Percentiles rank a stretch among this genome's conserved stretches.
These are phyloP conservation scores for Penicillium aurantiogriseum DNA, from an alignment of 2,329 filamentous ascomycete species.

Conservation along the genomic window DNA sequence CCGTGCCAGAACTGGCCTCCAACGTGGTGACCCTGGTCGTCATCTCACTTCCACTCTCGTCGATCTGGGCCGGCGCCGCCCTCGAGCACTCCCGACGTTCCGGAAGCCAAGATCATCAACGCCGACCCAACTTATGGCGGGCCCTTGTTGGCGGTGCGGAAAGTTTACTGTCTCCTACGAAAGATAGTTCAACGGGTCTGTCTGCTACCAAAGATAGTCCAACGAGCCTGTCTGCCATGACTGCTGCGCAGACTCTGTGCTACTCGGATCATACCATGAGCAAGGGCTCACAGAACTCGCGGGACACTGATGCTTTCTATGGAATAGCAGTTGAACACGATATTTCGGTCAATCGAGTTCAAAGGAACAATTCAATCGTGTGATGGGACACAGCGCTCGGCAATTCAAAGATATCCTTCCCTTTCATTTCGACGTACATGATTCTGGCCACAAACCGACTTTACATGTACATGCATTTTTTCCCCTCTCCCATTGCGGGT, in stretches of 20 bases:
- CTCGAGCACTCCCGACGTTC: conserved; percentile 24
- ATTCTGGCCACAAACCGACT: background rate
- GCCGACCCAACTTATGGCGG: conserved; percentile 30
- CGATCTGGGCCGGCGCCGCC: conserved; percentile 60
- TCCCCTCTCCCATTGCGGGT: background rate
- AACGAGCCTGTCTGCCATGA: conserved; percentile 13
- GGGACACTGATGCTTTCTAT: conserved; percentile 18
- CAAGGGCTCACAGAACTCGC: conserved; percentile 13
- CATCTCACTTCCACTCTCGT: conserved; percentile 64
- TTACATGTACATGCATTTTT: background rate
- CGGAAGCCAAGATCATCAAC: conserved; percentile 4
- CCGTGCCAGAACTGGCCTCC: conserved; percentile 54
- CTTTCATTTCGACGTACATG: background rate
- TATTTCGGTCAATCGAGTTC: conserved; percentile 26
- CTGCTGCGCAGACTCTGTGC: conserved; percentile 27
- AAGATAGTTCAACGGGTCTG: conserved; percentile 15
- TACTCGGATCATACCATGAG: conserved; percentile 24
- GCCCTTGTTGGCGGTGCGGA: conserved; percentile 21
- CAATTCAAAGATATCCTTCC: background rate
- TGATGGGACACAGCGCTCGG: background rate
- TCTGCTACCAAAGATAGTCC: conserved; percentile 16
- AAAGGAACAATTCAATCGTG: conserved; percentile 10
- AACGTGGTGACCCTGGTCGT: conserved; percentile 59
- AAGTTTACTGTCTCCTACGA: conserved; percentile 10
- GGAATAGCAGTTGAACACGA: conserved; percentile 34